Conservation (phyloP, 2,329 filamentous ascomycete species). For the Talaromyces sp. region DNA sequence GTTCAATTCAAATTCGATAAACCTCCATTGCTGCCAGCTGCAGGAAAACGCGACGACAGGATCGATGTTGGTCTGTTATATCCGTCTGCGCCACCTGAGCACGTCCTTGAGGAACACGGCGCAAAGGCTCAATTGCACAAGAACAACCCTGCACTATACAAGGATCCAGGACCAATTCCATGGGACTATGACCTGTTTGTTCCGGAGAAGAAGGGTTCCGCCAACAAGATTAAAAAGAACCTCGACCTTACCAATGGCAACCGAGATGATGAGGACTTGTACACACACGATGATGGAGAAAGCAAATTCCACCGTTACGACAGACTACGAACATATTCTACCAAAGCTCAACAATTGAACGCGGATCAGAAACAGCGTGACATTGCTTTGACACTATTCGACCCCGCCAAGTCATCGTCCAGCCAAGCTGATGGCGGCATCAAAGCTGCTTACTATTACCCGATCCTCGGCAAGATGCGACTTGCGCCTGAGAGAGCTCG, state of each 20-base stretch:
- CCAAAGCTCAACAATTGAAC: slow-evolving; percentile 51
- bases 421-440: slow-evolving; percentile 30
- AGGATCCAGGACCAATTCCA: slow-evolving; percentile 51
- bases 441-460: slow-evolving; percentile 61
- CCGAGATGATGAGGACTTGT: slow-evolving; percentile 51
- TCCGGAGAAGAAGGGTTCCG: slow-evolving; percentile 46
- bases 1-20: slow-evolving; percentile 60
- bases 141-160: slow-evolving; percentile 48
- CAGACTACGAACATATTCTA: slow-evolving; percentile 59
- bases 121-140: slow-evolving; percentile 48
- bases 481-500: slow-evolving; percentile 50
- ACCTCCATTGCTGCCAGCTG: slow-evolving; percentile 50
- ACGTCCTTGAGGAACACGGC: slow-evolving; percentile 46
- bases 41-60: slow-evolving; percentile 53
- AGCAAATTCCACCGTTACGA: slow-evolving; percentile 52
- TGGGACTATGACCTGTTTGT: slow-evolving; percentile 61
- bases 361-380: slow-evolving; percentile 53
- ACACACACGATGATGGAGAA: slow-evolving; percentile 46
- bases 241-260: slow-evolving; percentile 53
- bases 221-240: slow-evolving; percentile 53
- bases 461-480: slow-evolving; percentile 55
- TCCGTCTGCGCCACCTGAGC: slow-evolving; percentile 50
- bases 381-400: slow-evolving; percentile 57
- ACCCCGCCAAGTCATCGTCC: slow-evolving; percentile 38
- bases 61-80: slow-evolving; percentile 58